phyloP scores from a whole-genome alignment of 2,329 filamentous ascomycete genomes.

The Colletotrichum sojae region DNA sequence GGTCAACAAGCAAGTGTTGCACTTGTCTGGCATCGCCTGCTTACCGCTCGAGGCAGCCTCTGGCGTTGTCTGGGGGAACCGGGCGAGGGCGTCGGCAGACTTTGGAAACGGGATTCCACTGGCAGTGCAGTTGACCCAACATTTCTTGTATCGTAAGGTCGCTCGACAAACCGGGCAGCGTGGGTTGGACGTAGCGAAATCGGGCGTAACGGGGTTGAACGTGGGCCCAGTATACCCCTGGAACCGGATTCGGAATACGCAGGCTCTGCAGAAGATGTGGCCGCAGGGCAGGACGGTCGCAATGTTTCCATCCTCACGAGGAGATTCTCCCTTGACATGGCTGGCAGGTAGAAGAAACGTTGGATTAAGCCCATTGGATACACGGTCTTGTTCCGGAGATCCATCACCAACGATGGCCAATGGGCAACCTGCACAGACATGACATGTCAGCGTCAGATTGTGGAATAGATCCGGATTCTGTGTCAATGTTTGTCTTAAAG shows the following conservation, averaged over 20 bases:
- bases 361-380: not conserved
- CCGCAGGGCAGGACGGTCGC: slow-evolving; percentile 23
- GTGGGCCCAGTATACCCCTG: not conserved
- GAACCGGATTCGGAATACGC: slow-evolving; percentile 3
- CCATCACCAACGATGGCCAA: slow-evolving; percentile 12
- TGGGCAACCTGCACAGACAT: not conserved
- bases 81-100: not conserved
- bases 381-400: not conserved
- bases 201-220: not conserved
- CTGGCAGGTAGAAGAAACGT: too few relatives aligned
- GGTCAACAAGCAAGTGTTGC: slow-evolving; percentile 3
- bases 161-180: slow-evolving; percentile 9
- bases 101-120: slow-evolving; percentile 22
- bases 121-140: slow-evolving; percentile 5
- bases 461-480: not conserved
- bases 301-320: not conserved
- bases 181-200: not conserved
- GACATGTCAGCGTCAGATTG: not conserved
- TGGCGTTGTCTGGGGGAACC: not conserved
- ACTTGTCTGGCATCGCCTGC: not conserved
- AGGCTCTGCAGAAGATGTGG: slow-evolving; percentile 26
- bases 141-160: not conserved
- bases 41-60: not conserved
- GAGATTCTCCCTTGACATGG: not conserved
- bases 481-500: not conserved